phyloP scores from a whole-genome alignment of 306 rosid species.

The Acacia acuminata region DNA sequence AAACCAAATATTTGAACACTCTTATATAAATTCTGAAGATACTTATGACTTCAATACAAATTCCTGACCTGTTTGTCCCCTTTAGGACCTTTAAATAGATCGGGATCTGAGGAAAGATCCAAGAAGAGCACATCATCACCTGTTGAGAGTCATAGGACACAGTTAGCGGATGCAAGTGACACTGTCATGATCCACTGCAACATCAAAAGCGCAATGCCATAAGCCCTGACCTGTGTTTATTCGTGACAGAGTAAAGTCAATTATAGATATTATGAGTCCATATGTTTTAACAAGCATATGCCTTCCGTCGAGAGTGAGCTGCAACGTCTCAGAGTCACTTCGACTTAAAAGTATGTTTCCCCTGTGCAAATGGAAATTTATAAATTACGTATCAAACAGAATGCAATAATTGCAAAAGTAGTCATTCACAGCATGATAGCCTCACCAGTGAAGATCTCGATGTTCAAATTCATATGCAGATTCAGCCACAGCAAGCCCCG shows the following conservation, averaged over 20 bases:
- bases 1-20: not conserved
- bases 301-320: slow-evolving; percentile 80
- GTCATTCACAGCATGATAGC: slow-evolving; percentile 22
- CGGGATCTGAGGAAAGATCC: slow-evolving; percentile 82
- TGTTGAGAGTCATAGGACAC: slow-evolving; percentile 40
- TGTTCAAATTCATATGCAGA: slow-evolving; percentile 95
- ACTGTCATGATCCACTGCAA: slow-evolving; percentile 15
- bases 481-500: slow-evolving; percentile 92
- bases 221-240: slow-evolving; percentile 70
- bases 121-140: slow-evolving; percentile 81
- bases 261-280: slow-evolving; percentile 78
- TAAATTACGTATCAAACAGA: slow-evolving; percentile 31
- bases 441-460: slow-evolving; percentile 95
- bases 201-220: slow-evolving; percentile 13
- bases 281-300: slow-evolving; percentile 57
- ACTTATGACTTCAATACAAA: slow-evolving; percentile 16
- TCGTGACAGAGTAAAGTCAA: slow-evolving; percentile 89
- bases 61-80: slow-evolving; percentile 82
- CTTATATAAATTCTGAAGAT: slow-evolving; percentile 9
- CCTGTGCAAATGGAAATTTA: slow-evolving; percentile 50
- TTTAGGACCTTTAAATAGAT: slow-evolving; percentile 76
- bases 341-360: slow-evolving; percentile 84
- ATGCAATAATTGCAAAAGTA: slow-evolving; percentile 15
- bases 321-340: slow-evolving; percentile 58
- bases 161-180: slow-evolving; percentile 23